These are phyloP conservation scores for Veloporphyrellus conicus DNA, from an alignment of 1,284 basidiomycete genomes.

Conservation along the genomic window DNA sequence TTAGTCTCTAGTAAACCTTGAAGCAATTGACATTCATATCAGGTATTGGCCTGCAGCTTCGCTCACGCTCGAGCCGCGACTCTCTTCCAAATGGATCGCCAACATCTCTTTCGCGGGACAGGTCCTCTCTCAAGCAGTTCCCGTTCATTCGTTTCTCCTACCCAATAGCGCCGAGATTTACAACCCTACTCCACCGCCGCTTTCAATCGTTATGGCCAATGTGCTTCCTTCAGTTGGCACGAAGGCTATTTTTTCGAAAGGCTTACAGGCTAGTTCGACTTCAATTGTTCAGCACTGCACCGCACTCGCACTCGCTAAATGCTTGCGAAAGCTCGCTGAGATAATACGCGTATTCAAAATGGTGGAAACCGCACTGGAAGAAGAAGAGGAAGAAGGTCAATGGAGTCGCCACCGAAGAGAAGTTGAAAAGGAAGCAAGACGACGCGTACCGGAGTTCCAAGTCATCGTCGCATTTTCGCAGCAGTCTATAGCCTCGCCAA, in stretches of 20 bases:
- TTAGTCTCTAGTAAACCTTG: neutral
- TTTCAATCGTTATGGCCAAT: constrained; percentile 67
- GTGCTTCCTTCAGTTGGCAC: constrained; percentile 67
- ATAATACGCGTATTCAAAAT: constrained; percentile 50
- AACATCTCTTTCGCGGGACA: constrained; percentile 79
- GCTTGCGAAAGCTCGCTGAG: constrained; percentile 62
- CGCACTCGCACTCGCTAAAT: constrained; percentile 69
- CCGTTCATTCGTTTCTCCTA: constrained; percentile 58
- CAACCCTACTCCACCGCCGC: constrained; percentile 68
- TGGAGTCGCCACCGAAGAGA: constrained; percentile 65
- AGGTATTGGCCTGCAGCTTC: constrained; percentile 77
- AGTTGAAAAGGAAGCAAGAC: constrained; percentile 70
- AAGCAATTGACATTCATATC: constrained; percentile 3
- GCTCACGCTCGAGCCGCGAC: constrained; percentile 79
- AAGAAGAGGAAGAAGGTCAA: constrained; percentile 59
- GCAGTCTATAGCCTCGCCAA: constrained; percentile 29
- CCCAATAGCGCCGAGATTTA: constrained; percentile 39
- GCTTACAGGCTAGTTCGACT: constrained; percentile 61
- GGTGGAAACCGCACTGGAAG: constrained; percentile 57
- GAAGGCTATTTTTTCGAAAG: constrained; percentile 74
- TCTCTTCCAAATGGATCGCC: constrained; percentile 85
- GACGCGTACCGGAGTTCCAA: constrained; percentile 77
- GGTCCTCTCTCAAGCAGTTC: constrained; percentile 74
- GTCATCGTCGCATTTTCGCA: constrained; percentile 79
- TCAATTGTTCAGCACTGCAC: constrained; percentile 78